Evolutionary conservation across 2,329 filamentous ascomycete genomes (phyloP).

Genomic region (Orbilia ellipsospora): DNA sequence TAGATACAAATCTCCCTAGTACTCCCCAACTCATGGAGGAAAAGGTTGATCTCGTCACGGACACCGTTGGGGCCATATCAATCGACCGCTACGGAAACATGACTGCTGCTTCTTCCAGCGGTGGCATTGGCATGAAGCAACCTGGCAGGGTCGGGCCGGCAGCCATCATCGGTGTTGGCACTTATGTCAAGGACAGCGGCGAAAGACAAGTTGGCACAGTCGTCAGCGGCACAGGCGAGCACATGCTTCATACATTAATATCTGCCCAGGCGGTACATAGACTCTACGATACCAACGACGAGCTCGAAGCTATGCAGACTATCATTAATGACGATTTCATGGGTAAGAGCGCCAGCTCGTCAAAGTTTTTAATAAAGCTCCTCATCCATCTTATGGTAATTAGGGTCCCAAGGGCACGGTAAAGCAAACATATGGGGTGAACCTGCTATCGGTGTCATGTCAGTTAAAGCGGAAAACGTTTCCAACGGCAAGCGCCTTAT

Average conservation of each 20-base stretch:
- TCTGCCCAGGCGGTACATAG: constrained; percentile 89
- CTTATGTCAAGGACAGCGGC: constrained; percentile 79
- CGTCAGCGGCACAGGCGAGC: constrained; percentile 82
- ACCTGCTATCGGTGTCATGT: constrained; percentile 91
- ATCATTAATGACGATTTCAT: constrained; percentile 94
- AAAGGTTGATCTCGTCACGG: constrained; percentile 77
- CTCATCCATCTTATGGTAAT: constrained; percentile 1
- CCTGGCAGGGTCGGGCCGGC: constrained; percentile 90
- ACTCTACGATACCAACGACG: constrained; percentile 79
- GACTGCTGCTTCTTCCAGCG: constrained; percentile 93
- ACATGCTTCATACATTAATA: constrained; percentile 90
- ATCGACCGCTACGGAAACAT: constrained; percentile 87
- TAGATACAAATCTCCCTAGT: constrained; percentile 14
- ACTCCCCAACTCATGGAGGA: constrained; percentile 45
- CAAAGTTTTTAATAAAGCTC: background rate
- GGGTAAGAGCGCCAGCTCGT: constrained; percentile 64
- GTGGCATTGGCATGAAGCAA: constrained; percentile 98
- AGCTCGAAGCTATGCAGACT: constrained; percentile 75
- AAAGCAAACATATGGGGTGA: constrained; percentile 74
- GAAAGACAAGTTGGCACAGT: constrained; percentile 70
- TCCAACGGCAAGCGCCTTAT: constrained; percentile 70
- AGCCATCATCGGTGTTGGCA: constrained; percentile 89
- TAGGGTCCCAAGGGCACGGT: constrained; percentile 73
- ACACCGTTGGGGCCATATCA: constrained; percentile 95
- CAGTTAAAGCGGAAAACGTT: constrained; percentile 78